Evolutionary conservation across 768 basidiomycete species (phyloP), one percentile per base, ranked within the genome.

Genomic region (Kwoniella newhampshirensis): DNA sequence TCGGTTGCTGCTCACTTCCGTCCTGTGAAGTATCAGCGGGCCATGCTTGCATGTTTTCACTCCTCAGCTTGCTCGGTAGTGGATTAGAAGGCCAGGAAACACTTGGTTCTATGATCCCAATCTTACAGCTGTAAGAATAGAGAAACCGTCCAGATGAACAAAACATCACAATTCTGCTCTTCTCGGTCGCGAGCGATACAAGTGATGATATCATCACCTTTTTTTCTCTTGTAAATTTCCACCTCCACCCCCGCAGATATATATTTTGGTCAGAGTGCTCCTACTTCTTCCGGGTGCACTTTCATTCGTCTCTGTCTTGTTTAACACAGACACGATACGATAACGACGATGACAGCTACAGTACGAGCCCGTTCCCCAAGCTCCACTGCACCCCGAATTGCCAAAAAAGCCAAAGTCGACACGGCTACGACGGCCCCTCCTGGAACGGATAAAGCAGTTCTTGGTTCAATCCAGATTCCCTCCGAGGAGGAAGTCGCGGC

Each of bases 381-480:
- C 27, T 36, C 25, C 35, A 18, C 48, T 17, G 30, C 32, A 15
- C 41, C 17, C 12, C 20, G 11, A 23, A 36, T 23, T 8, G 40
- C 43, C 6, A 58, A 58, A 23, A 58, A 51, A 35, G 27, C 56
- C 15, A 50, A 30, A n/a, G 32, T 27, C 17, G 54, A 56, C 17
- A 27, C 60, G 8, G 45, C 53, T 6, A 48, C 46, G 15, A 50
- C 48, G 30, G 39, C 47, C 15, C 25, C 48, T 17, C 25, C 7
- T 32, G 32, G 32, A 13, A 32, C 32, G 32, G 20, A 51, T 53
- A 20, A 44, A 28, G 15, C 39, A 42, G 12, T 57, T 45, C 36
- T 54, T 30, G 37, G 52, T 13, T 56, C 59, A 8, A 58, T 62
- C 51, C 44, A 54, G 17, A 37, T 43, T 44, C 56, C 56, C n/a